These are phyloP conservation scores for Coemansia javaensis DNA, from an alignment of 192 early-diverging fungal genomes.

Conservation along the genomic window DNA sequence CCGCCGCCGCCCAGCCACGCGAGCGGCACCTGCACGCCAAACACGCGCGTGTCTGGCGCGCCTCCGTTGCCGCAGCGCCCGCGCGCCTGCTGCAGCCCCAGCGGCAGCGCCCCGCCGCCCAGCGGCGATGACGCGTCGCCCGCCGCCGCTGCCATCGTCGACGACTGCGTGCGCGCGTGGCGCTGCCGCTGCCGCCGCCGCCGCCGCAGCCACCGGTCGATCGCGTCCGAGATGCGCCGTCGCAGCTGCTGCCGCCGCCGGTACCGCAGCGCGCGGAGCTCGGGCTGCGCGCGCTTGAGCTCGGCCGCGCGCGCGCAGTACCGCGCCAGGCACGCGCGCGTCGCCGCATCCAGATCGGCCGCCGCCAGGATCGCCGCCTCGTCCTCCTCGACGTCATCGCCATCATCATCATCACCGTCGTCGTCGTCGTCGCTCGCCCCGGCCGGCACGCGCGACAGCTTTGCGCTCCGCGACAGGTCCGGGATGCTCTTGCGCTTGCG, in stretches of 20 bases:
- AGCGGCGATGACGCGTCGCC: constrained; percentile 4
- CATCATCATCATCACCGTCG: background rate
- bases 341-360: constrained; percentile 9
- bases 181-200: background rate
- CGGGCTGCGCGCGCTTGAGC: constrained; percentile 18
- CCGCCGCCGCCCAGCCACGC: background rate
- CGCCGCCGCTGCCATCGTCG: too few relatives aligned
- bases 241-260: constrained; percentile 32
- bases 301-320: constrained; percentile 8
- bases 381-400: too few relatives aligned
- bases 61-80: background rate
- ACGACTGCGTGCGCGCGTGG: background rate
- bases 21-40: background rate
- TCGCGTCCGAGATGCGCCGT: constrained; percentile 16
- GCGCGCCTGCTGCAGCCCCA: background rate
- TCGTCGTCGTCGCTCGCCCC: constrained; percentile 7
- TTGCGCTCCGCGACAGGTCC: constrained; percentile 41
- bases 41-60: background rate
- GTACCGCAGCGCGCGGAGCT: constrained; percentile 24
- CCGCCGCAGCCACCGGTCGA: constrained; percentile 20
- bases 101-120: background rate
- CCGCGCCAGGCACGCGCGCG: constrained; percentile 7
- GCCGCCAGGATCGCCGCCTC: too few relatives aligned
- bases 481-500: constrained; percentile 50
- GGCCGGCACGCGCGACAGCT: constrained; percentile 39